A percentile compares a stretch with the other conserved stretches of the same genome.
phyloP scores from a whole-genome alignment of 495 filamentous ascomycete species.

The Cudoniella acicularis region DNA sequence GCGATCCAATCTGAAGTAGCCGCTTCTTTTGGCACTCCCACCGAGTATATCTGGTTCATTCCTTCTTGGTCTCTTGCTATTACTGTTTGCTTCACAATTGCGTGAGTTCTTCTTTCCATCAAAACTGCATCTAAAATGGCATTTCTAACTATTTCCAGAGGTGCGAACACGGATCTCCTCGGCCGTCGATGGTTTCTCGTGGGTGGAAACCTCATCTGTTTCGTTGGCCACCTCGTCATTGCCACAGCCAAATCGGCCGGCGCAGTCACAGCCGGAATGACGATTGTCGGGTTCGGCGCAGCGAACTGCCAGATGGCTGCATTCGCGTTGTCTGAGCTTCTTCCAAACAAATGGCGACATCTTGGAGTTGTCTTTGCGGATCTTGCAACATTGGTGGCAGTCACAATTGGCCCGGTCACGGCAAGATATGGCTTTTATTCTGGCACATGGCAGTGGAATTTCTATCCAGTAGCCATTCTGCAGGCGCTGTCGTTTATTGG shows the following conservation, averaged over 20 bases:
- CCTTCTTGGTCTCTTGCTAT: conserved; percentile 4
- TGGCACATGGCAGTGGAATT: conserved; percentile 27
- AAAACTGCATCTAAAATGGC: conserved; percentile 29
- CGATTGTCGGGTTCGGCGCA: conserved; percentile 22
- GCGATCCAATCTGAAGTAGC: conserved; percentile 24
- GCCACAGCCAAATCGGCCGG: conserved; percentile 15
- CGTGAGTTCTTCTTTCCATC: conserved; percentile 25
- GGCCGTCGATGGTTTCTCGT: conserved; percentile 25
- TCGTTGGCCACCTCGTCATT: conserved; percentile 17
- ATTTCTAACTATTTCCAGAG: background rate
- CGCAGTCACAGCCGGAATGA: conserved; percentile 17
- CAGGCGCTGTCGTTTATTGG: conserved; percentile 18
- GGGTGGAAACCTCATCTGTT: background rate
- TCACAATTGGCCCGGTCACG: conserved; percentile 32
- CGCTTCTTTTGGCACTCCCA: conserved; percentile 27
- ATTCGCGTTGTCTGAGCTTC: conserved; percentile 34
- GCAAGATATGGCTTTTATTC: conserved; percentile 24
- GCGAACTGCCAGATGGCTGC: conserved; percentile 28
- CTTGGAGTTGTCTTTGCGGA: conserved; percentile 29
- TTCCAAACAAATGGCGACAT: conserved; percentile 36
- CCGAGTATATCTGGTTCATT: conserved; percentile 23
- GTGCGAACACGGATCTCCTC: conserved; percentile 12
- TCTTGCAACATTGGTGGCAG: conserved; percentile 26
- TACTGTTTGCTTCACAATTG: conserved; percentile 25
- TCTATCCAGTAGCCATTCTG: conserved; percentile 26